phyloP scores from a whole-genome alignment of 2,329 filamentous ascomycete species.

The Colletotrichum aenigma region DNA sequence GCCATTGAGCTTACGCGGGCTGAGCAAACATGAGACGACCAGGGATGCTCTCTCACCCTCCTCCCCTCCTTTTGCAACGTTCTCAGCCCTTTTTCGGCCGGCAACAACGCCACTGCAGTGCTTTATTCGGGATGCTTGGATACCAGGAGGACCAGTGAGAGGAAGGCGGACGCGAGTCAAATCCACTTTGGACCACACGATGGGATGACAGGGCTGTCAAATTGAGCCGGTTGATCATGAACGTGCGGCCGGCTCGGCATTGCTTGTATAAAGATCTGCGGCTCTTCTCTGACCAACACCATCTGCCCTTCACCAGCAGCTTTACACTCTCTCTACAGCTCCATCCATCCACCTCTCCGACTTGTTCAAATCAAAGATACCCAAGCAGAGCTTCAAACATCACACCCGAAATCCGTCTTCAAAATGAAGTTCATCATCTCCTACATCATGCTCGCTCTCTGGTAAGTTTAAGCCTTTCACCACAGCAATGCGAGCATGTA shows the following conservation, averaged over 20 bases:
- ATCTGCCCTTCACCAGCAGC: background rate
- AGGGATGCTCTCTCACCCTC: background rate
- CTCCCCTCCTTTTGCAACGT: background rate
- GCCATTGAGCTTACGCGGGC: background rate
- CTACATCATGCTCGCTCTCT: conserved; percentile 2
- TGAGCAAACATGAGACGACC: background rate
- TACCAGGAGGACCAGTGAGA: background rate
- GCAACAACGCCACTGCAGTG: background rate
- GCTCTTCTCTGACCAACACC: background rate
- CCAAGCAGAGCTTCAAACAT: background rate
- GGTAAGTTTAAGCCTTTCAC: background rate
- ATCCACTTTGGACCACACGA: background rate
- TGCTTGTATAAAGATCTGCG: background rate
- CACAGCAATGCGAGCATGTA: background rate
- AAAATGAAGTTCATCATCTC: conserved; percentile 1
- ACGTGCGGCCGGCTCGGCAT: background rate
- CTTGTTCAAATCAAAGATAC: background rate
- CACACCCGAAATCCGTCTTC: background rate
- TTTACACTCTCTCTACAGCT: background rate
- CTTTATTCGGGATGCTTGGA: background rate
- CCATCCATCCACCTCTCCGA: background rate
- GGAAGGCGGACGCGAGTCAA: background rate
- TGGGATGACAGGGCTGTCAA: background rate
- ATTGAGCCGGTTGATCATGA: background rate
- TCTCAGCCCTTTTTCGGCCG: background rate